Evolutionary conservation across 192 early-diverging fungal genomes (phyloP), one percentile per base, ranked within the genome.

Genomic region (Powellomyces hirtus): DNA sequence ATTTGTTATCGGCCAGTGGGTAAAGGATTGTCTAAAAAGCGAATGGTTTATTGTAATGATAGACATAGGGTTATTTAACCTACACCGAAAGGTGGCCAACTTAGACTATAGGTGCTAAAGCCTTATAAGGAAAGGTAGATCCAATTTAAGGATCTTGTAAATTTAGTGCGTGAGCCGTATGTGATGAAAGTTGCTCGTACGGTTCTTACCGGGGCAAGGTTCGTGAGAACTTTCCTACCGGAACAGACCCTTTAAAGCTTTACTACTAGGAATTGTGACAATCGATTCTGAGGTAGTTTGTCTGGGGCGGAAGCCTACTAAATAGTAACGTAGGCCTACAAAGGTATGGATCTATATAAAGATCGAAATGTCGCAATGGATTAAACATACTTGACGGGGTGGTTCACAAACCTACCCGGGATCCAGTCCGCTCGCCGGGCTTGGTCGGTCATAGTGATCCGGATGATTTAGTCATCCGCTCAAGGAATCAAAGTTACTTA

Each of bases 201-300:
- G n/a, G n/a, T n/a, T n/a, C n/a, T n/a, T n/a, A n/a, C n/a, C n/a
- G n/a, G n/a, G n/a, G n/a, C n/a, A n/a, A n/a, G n/a, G n/a, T n/a
- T n/a, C n/a, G n/a, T n/a, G n/a, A n/a, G n/a, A n/a, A n/a, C n/a
- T n/a, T n/a, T n/a, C n/a, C n/a, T n/a, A n/a, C n/a, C n/a, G n/a
- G n/a, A n/a, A n/a, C n/a, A 84, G 81, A 81, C 83, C 83, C 78
- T 79, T 42, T 81, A 73, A 76, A 81, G 82, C 83, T 84, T 84
- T 76, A 84, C 83, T 84, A 74, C 80, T 76, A 80, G 74, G 67
- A 78, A 76, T 80, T 34, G 50, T 35, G 29, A 13, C 22, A 57
- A 66, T 65, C 56, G 45, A 63, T 74, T 79, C 70, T 75, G 55
- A 75, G 83, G 74, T 73, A 85, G 83, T 85, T 85, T 85, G 68